A percentile compares a stretch with the other conserved stretches of the same genome.
Evolutionary conservation across 371 early-diverging fungal genomes (phyloP).

Genomic region (Saksenaea oblongispora): DNA sequence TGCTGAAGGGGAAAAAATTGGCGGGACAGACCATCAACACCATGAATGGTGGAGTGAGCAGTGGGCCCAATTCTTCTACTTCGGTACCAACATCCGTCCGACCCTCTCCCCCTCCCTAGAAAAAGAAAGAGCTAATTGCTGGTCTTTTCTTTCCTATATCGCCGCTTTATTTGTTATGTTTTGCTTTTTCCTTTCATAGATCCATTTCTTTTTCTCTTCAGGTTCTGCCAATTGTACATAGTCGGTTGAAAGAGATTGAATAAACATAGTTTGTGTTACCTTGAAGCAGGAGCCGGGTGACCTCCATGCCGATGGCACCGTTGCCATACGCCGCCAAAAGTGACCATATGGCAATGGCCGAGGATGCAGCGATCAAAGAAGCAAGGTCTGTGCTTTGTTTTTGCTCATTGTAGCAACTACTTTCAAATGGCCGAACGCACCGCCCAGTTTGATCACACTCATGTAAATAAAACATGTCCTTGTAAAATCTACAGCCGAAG

Average conservation of each 20-base stretch:
- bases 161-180: not conserved
- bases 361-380: no score
- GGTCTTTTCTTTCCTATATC: not conserved
- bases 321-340: no score
- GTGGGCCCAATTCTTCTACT: not conserved
- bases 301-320: no score
- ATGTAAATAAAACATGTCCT: no score
- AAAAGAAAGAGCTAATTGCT: not conserved
- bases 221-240: constrained; percentile 3
- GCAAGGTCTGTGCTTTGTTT: no score
- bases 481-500: no score
- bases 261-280: not conserved
- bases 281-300: no score
- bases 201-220: not conserved
- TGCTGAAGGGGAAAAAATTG: constrained; percentile 60
- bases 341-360: no score
- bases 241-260: constrained; percentile 6
- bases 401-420: no score
- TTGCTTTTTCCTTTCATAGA: constrained; percentile 3
- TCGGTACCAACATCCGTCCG: not conserved
- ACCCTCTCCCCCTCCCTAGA: constrained; percentile 5
- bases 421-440: no score
- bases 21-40: constrained; percentile 18
- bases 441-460: no score
- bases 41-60: not conserved